phyloP scores from a whole-genome alignment of 257 asterid species.

The Salvia rosmarinus region DNA sequence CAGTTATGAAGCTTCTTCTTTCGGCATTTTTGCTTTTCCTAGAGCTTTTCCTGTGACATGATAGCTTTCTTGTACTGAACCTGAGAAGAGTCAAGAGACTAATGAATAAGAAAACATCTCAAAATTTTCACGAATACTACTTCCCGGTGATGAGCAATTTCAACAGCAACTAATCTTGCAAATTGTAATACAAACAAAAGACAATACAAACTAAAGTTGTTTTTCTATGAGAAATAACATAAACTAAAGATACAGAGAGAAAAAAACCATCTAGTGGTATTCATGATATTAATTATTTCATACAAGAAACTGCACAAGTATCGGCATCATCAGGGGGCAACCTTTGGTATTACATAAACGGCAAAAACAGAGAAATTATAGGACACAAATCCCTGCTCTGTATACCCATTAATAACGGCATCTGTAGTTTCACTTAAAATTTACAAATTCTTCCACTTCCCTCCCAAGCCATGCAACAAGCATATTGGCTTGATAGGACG shows the following conservation, averaged over 20 bases:
- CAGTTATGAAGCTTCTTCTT: slow-evolving; percentile 41
- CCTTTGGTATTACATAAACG: background rate
- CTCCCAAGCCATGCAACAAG: background rate
- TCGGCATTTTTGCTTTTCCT: slow-evolving; percentile 41
- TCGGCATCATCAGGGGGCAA: background rate
- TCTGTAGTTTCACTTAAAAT: background rate
- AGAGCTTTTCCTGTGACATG: slow-evolving; percentile 41
- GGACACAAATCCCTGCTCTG: background rate
- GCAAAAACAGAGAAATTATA: background rate
- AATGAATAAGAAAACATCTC: slow-evolving; percentile 13
- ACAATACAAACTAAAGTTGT: no score
- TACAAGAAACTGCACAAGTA: background rate
- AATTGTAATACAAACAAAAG: background rate
- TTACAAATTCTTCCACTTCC: background rate
- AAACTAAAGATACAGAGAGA: background rate
- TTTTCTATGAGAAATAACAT: no score
- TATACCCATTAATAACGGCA: background rate
- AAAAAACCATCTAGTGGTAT: background rate
- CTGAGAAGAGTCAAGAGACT: background rate
- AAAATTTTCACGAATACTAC: background rate
- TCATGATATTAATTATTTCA: background rate
- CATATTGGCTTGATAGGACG: background rate
- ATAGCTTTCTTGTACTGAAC: slow-evolving; percentile 20
- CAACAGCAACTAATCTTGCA: background rate
- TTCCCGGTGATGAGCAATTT: background rate